Evolutionary conservation across 176 grass and related monocot species (phyloP), one percentile per base, ranked within the genome.

Genomic region (Carex kokanica): DNA sequence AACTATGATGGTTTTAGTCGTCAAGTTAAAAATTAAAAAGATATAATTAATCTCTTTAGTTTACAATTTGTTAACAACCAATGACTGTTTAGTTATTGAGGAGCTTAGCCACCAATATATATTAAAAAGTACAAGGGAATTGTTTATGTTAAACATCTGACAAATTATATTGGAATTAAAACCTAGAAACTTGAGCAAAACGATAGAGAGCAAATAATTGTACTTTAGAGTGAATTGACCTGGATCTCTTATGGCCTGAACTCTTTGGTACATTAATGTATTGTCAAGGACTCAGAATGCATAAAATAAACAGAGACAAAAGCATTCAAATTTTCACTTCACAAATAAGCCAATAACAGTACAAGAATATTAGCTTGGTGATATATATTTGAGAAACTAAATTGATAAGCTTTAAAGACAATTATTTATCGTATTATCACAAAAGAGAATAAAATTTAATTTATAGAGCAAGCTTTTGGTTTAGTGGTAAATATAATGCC

Each of bases 141-240:
- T 60, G 29, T 80, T 80, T 24, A 57, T 80, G 55, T 61, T 29
- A 80, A 80, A 80, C 55, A 80, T 62, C 55, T 80, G 31, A 60
- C 23, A 57, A 61, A 58, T 29, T 78, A 57, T 80, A 60, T 60
- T 60, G 8, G 40, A 41, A 61, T 80, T 17, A 61, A 80, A 25
- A 60, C 31, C 29, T 34, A 41, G 55, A 80, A 21, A 38, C 55
- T 80, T 80, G 14, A 59, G 21, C 55, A 61, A 80, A 38, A 62
- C 16, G 16, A 40, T 61, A 80, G 31, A 53, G 54, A 20, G 2
- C 7, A 16, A 20, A 80, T 40, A 80, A 32, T 41, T 74, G 21
- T 74, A 74, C 25, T 74, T 52, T 74, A 52, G 7, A 16, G 13
- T 61, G 6, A 80, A 55, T 80, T 80, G 27, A 1, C 31, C 13